A percentile compares a stretch with the other conserved stretches of the same genome.
These are phyloP conservation scores for Trichoderma sp. DNA, from an alignment of 2,329 filamentous ascomycete species.

Conservation along the genomic window DNA sequence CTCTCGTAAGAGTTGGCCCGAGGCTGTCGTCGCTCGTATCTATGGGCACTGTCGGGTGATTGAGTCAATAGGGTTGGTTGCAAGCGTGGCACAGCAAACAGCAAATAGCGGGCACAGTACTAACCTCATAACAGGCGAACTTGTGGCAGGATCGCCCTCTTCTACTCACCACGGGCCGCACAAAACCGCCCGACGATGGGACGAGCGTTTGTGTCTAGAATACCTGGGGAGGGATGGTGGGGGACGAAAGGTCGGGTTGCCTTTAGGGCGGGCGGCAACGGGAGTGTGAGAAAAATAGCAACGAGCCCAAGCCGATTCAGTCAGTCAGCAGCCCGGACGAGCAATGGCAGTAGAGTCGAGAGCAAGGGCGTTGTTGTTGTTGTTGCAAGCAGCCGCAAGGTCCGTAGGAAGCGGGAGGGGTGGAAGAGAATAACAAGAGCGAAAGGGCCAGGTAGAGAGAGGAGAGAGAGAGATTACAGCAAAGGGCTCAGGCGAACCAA, in stretches of 20 bases:
- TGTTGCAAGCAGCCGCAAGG: neutral
- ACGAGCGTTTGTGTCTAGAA: slow-evolving; percentile 34
- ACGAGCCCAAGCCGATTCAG: slow-evolving; percentile 5
- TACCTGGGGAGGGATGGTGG: slow-evolving; percentile 20
- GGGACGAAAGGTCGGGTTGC: slow-evolving; percentile 7
- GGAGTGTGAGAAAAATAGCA: neutral
- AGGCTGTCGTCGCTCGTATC: slow-evolving; percentile 29
- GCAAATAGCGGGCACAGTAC: slow-evolving; percentile 27
- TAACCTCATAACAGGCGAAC: slow-evolving; percentile 44
- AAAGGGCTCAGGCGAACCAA: neutral
- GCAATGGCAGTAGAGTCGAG: neutral
- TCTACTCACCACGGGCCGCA: slow-evolving; percentile 44
- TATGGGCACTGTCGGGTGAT: slow-evolving; percentile 23
- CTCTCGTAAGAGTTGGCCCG: slow-evolving; percentile 15
- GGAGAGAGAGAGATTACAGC: neutral
- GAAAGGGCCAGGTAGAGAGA: neutral
- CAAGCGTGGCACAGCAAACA: neutral
- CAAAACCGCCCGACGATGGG: slow-evolving; percentile 41
- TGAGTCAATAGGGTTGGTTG: slow-evolving; percentile 20
- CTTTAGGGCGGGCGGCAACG: neutral
- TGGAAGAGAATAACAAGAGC: neutral
- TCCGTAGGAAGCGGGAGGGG: neutral
- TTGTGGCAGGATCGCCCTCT: slow-evolving; percentile 37
- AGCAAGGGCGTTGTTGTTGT: neutral
- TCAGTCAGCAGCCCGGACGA: neutral